Evolutionary conservation across 352 stramenopile species (phyloP), one percentile per base, ranked within the genome.

Genomic region (Thraustochytrium sp.): DNA sequence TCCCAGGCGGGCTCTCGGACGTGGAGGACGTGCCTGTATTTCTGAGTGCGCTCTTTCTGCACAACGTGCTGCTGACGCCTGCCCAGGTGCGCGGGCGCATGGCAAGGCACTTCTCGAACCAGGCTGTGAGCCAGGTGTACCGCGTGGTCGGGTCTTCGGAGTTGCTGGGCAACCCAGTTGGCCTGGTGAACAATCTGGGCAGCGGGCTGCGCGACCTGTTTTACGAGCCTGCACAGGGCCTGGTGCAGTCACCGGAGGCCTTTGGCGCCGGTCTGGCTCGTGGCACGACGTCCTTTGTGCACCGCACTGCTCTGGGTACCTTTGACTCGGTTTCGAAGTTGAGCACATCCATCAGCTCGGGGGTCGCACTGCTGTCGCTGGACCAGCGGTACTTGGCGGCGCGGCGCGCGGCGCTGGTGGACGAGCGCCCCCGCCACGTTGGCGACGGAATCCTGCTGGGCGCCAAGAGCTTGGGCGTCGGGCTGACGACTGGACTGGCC

Each of bases 261-360:
- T 97, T 97, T 84, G 87, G 95, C 8, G 77, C 93, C 9, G 93
- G 93, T 0, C 87, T 98, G 0, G 94, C 91, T 16, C 89, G 93
- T 44, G 94, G 94, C 76, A 96, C 92, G 1, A 92, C 92, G 0
- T 96, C 92, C 74, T 86, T 96, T 8, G 90, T 95, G 5, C 94
- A 93, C 59, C 94, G 96, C 85, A 95, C 93, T 23, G 87, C 96
- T 1, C 93, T 96, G 48, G 93, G 94, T 56, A 94, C 92, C 40
- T 96, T 97, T 82, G 97, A 97, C 82, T 92, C 93, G 18, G 93
- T 94, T 2, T 96, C 93, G 72, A 97, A 96, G 82, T 92, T 97
- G 74, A 97, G 93, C 0, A 92, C 93, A 13, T 94, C 93, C 29
- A 85, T 97, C n/a, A 96, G 93, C 0, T 92, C 94, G 21, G 93